Evolutionary conservation across 495 filamentous ascomycete species (phyloP).

Genomic region (Elasticomyces elasticus): DNA sequence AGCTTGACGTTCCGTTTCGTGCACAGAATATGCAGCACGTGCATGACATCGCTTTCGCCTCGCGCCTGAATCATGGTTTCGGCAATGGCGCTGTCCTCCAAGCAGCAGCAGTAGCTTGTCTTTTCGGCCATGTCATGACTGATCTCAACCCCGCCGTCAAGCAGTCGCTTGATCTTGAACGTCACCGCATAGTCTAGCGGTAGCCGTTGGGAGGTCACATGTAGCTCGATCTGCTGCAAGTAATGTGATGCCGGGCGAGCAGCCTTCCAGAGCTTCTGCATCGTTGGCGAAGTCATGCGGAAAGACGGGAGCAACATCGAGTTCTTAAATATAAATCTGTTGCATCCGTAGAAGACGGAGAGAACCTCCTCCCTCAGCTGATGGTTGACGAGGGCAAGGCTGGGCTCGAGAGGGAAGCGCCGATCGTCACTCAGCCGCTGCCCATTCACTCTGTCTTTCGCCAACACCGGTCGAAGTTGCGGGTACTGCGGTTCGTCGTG

Average conservation of each 20-base stretch:
- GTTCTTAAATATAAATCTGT: slow-evolving; percentile 1
- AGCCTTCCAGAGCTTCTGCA: not conserved
- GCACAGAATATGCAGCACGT: not conserved
- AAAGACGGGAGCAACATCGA: not conserved
- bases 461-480: not conserved
- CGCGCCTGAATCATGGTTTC: not conserved
- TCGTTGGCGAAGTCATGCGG: not conserved
- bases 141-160: not conserved
- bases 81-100: not conserved
- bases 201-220: not conserved
- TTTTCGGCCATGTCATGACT: not conserved
- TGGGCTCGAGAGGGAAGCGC: slow-evolving; percentile 6
- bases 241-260: not conserved
- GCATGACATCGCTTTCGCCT: not conserved
- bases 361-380: slow-evolving; percentile 14
- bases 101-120: not conserved
- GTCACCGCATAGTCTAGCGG: not conserved
- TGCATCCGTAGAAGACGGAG: slow-evolving; percentile 14
- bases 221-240: not conserved
- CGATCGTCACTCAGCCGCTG: too few species aligned
- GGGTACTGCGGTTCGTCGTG: not conserved
- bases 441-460: not conserved
- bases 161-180: not conserved
- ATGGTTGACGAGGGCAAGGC: not conserved
- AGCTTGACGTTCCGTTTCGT: not conserved